phyloP scores from a whole-genome alignment of 805 yeast genomes.

The Yarrowia sp. region DNA sequence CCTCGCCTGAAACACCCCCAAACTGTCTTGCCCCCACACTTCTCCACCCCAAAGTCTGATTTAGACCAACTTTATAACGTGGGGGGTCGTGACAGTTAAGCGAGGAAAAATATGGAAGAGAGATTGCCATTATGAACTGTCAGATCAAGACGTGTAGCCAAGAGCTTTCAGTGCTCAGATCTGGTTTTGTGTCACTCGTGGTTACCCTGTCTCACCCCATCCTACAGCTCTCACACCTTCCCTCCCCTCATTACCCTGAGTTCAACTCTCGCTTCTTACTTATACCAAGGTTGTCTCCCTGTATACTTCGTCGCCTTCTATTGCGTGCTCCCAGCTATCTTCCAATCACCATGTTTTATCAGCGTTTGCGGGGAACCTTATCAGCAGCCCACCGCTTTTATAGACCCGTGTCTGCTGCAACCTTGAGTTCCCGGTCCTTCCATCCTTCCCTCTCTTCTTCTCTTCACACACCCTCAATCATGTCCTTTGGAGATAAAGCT shows the following conservation, averaged over 20 bases:
- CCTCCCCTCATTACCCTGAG: not conserved
- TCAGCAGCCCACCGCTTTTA: constrained; percentile 12
- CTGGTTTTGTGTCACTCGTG: too few species aligned
- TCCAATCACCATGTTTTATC: constrained; percentile 36
- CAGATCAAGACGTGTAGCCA: too few species aligned
- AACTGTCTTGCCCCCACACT: constrained; percentile 3
- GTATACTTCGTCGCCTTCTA: not conserved
- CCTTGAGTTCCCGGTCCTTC: not conserved
- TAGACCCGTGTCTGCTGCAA: constrained; percentile 10
- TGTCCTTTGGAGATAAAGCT: constrained; percentile 71
- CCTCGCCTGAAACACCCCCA: not conserved
- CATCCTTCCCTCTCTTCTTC: not conserved
- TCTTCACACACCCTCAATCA: constrained; percentile 25
- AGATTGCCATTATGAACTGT: too few species aligned
- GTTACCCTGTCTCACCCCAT: too few species aligned
- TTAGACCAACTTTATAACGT: constrained; percentile 1
- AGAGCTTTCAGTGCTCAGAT: too few species aligned
- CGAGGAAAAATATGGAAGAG: too few species aligned
- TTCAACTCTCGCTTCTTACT: not conserved
- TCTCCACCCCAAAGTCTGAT: constrained; percentile 1
- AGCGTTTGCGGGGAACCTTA: constrained; percentile 37
- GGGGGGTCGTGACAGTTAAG: not conserved
- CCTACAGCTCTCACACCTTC: too few species aligned
- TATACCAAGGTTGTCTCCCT: not conserved
- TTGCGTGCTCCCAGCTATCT: constrained; percentile 34